Evolutionary conservation across 2,329 filamentous ascomycete genomes (phyloP).

Genomic region (Pezicula neosporulosa): DNA sequence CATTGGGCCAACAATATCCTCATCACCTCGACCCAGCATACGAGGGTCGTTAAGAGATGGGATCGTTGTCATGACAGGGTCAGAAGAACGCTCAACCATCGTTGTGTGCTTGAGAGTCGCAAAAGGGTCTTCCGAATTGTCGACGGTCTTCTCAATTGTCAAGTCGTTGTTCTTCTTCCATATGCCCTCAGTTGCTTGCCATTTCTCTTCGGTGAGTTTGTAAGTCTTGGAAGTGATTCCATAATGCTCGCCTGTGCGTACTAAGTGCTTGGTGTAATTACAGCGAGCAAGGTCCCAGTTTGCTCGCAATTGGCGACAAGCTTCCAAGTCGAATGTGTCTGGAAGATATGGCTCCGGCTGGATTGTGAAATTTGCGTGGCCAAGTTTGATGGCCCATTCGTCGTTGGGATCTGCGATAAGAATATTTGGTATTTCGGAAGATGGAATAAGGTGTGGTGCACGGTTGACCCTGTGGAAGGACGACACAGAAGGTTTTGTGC

Average conservation of each 20-base stretch:
- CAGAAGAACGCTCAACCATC: constrained; percentile 39
- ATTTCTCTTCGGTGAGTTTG: constrained; percentile 81
- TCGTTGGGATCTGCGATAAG: constrained; percentile 68
- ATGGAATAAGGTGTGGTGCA: constrained; percentile 44
- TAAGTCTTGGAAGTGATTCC: constrained; percentile 88
- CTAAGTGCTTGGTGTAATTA: constrained; percentile 87
- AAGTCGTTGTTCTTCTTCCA: constrained; percentile 72
- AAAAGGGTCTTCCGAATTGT: constrained; percentile 36
- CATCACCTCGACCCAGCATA: constrained; percentile 73
- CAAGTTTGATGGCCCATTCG: constrained; percentile 79
- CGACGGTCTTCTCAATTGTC: constrained; percentile 50
- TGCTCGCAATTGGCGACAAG: constrained; percentile 62
- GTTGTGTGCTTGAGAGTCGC: constrained; percentile 36
- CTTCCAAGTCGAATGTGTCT: constrained; percentile 48
- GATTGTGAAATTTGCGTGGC: constrained; percentile 93
- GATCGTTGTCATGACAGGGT: constrained; percentile 57
- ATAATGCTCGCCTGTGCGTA: constrained; percentile 86
- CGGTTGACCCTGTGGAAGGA: constrained; percentile 58
- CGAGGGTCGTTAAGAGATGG: constrained; percentile 65
- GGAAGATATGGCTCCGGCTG: constrained; percentile 76
- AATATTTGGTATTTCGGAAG: constrained; percentile 58
- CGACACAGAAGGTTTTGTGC: constrained; percentile 70
- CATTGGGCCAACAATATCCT: constrained; percentile 95
- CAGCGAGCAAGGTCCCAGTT: constrained; percentile 82
- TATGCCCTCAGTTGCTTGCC: constrained; percentile 71